These are phyloP conservation scores for Dothideomycetidae sp. DNA, from an alignment of 2,329 filamentous ascomycete genomes.

Conservation along the genomic window DNA sequence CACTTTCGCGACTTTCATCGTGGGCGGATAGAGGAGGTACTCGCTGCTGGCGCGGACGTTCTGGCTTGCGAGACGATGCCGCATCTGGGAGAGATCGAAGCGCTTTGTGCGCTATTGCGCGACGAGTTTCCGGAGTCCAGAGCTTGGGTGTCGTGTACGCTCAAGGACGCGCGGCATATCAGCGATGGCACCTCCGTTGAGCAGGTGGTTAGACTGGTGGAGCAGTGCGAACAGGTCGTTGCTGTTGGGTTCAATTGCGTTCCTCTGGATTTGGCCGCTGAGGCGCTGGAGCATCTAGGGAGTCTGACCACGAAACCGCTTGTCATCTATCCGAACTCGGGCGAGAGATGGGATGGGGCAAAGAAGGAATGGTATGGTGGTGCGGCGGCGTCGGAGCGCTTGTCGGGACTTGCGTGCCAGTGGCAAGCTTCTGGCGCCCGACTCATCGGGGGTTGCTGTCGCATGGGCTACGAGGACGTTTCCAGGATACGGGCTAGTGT, in stretches of 20 bases:
- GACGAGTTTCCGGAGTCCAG: conserved; percentile 24
- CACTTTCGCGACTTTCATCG: conserved; percentile 31
- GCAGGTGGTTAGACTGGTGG: conserved; percentile 21
- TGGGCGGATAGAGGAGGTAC: conserved; percentile 27
- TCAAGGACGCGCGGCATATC: conserved; percentile 24
- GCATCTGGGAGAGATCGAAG: conserved; percentile 25
- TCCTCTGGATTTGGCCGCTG: conserved; percentile 21
- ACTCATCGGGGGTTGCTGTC: conserved; percentile 35
- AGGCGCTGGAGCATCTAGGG: conserved; percentile 22
- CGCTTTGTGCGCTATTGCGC: conserved; percentile 26
- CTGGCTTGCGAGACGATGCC: conserved; percentile 35
- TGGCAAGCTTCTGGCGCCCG: conserved; percentile 26
- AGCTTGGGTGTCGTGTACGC: conserved; percentile 31
- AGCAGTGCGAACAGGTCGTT: conserved; percentile 22
- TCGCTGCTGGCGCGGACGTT: conserved; percentile 29
- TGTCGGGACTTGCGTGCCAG: conserved; percentile 21
- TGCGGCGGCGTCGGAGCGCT: conserved; percentile 8
- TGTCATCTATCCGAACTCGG: conserved; percentile 33
- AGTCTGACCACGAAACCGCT: conserved; percentile 22
- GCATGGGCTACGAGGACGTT: conserved; percentile 31
- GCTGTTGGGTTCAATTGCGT: conserved; percentile 35
- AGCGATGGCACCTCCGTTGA: conserved; percentile 29
- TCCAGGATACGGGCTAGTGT: no score
- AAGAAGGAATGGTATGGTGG: conserved; percentile 23
- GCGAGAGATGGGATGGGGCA: conserved; percentile 32